A percentile compares a stretch with the other conserved stretches of the same genome.
These are phyloP conservation scores for Globisporangium cystogenes DNA, from an alignment of 352 stramenopile species.

Conservation along the genomic window DNA sequence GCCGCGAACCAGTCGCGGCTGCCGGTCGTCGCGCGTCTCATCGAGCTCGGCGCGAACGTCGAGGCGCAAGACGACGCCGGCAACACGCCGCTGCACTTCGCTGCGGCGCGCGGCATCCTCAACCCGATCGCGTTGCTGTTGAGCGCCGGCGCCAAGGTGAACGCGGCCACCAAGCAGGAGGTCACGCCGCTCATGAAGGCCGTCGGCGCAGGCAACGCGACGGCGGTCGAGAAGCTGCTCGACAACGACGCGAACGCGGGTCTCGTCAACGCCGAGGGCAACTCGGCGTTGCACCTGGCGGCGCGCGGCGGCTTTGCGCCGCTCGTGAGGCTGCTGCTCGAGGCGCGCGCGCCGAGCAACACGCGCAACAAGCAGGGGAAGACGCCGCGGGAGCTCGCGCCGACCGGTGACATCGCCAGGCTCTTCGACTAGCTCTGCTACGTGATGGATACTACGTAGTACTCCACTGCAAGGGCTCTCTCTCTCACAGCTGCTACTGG, in stretches of 20 bases:
- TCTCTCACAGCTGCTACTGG: too few relatives aligned
- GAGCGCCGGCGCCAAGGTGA: constrained; percentile 72
- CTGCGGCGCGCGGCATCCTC: constrained; percentile 68
- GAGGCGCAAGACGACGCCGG: too few relatives aligned
- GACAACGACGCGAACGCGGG: constrained; percentile 70
- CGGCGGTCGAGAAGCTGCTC: constrained; percentile 85
- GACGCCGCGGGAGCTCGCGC: constrained; percentile 62
- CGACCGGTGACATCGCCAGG: constrained; percentile 53
- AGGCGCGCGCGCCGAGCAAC: constrained; percentile 34
- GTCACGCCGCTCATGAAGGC: constrained; percentile 87
- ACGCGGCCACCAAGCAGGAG: constrained; percentile 64
- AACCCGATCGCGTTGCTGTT: constrained; percentile 81
- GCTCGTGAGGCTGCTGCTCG: constrained; percentile 69
- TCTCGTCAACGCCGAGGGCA: constrained; percentile 64
- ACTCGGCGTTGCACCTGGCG: constrained; percentile 83
- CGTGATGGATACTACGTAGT: too few relatives aligned
- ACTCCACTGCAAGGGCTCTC: too few relatives aligned
- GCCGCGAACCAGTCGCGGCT: constrained; percentile 77
- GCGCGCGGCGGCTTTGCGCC: constrained; percentile 65
- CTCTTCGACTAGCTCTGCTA: constrained; percentile 45
- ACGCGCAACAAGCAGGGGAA: constrained; percentile 78
- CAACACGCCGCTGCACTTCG: too few relatives aligned
- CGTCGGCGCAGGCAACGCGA: constrained; percentile 68
- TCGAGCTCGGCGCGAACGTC: too few relatives aligned
- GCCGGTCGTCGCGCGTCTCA: constrained; percentile 1